Evolutionary conservation across 805 yeast species (phyloP).

Genomic region (Sugiyamaella boreocaroliniensis): DNA sequence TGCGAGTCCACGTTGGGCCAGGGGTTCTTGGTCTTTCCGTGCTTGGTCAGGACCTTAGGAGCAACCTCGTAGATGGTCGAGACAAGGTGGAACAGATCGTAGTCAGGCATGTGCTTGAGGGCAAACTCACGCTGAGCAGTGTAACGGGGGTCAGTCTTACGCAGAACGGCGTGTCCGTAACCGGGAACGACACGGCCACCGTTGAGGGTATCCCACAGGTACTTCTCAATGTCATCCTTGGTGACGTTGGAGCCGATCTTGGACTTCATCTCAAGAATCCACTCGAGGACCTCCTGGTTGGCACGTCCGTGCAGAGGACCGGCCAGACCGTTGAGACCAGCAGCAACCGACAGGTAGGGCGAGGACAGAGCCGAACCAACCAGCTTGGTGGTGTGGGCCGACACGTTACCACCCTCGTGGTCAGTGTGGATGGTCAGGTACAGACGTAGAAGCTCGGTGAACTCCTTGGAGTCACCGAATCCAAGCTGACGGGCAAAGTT

Average conservation of each 20-base stretch:
- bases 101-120: constrained; percentile 48
- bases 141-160: constrained; percentile 79
- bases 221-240: constrained; percentile 62
- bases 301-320: constrained; percentile 89
- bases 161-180: constrained; percentile 80
- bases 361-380: constrained; percentile 79
- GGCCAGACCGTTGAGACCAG: constrained; percentile 79
- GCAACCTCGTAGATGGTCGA: constrained; percentile 61
- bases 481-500: constrained; percentile 60
- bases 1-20: constrained; percentile 79
- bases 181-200: constrained; percentile 80
- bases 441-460: constrained; percentile 72
- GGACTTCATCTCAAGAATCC: constrained; percentile 63
- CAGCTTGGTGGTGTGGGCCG: constrained; percentile 80
- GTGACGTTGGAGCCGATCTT: constrained; percentile 66
- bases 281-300: constrained; percentile 79
- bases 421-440: constrained; percentile 79
- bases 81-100: constrained; percentile 61
- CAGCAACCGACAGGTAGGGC: constrained; percentile 71
- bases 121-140: constrained; percentile 69
- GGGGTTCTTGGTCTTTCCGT: constrained; percentile 82
- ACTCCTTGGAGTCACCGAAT: constrained; percentile 55
- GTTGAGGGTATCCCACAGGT: constrained; percentile 67
- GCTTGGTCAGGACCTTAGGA: constrained; percentile 65
- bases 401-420: constrained; percentile 87